These are phyloP conservation scores for Blastobotrys terrestris DNA, from an alignment of 805 yeast genomes.

Conservation along the genomic window DNA sequence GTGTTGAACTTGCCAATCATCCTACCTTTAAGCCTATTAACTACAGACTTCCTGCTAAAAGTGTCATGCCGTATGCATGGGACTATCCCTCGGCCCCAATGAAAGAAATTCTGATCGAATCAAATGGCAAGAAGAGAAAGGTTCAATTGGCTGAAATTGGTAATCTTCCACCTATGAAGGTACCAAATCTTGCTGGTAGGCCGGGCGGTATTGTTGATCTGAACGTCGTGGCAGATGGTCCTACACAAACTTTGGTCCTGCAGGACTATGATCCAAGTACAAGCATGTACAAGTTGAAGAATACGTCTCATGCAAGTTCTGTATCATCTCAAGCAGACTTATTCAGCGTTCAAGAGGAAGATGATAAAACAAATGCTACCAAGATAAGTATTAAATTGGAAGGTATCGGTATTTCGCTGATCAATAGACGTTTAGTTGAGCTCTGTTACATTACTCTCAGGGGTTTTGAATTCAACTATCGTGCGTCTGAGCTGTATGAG, in stretches of 20 bases:
- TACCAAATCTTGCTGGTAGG: constrained; percentile 42
- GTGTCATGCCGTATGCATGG: constrained; percentile 98
- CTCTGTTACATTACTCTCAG: constrained; percentile 74
- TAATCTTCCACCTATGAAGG: constrained; percentile 74
- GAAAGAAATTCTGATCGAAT: constrained; percentile 70
- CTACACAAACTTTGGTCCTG: constrained; percentile 80
- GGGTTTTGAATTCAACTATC: constrained; percentile 75
- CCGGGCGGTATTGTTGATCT: constrained; percentile 60
- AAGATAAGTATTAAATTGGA: constrained; percentile 54
- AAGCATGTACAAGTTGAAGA: constrained; percentile 60
- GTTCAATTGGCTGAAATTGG: constrained; percentile 93
- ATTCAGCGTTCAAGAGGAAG: constrained; percentile 31
- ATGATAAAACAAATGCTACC: constrained; percentile 48
- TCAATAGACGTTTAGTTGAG: constrained; percentile 67
- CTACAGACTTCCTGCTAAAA: constrained; percentile 77
- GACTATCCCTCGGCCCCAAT: constrained; percentile 88
- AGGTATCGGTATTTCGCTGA: constrained; percentile 83
- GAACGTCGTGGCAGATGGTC: constrained; percentile 94
- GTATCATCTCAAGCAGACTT: constrained; percentile 12
- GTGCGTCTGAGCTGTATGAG: constrained; percentile 79
- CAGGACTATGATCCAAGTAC: constrained; percentile 73
- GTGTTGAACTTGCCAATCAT: constrained; percentile 48
- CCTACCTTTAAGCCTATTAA: constrained; percentile 66
- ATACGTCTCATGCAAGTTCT: constrained; percentile 16
- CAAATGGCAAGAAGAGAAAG: constrained; percentile 67